phyloP scores from a whole-genome alignment of 306 rosid genomes.

The Erythrophleum fordii region DNA sequence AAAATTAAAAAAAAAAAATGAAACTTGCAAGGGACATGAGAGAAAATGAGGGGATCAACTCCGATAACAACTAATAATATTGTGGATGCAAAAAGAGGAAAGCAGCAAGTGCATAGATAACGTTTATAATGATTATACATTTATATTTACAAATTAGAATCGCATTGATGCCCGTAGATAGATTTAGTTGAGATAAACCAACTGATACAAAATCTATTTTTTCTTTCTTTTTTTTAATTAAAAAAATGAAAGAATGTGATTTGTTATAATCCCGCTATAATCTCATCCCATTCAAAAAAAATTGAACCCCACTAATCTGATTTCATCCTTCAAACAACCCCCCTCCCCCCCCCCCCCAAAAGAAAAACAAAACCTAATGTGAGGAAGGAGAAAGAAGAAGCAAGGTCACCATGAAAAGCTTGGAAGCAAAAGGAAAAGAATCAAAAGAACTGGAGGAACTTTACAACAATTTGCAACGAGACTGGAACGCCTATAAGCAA shows the following conservation, averaged over 20 bases:
- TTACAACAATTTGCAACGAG: conserved; percentile 41
- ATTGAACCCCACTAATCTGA: conserved; percentile 1
- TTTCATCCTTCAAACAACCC: not conserved
- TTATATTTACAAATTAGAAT: not conserved
- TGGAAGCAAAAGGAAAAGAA: conserved; percentile 14
- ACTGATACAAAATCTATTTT: not conserved
- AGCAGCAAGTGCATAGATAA: not conserved
- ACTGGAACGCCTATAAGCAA: conserved; percentile 52
- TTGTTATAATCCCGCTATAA: conserved; percentile 19
- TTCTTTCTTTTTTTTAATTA: not conserved
- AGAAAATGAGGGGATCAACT: too few species aligned
- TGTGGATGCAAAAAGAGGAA: not conserved
- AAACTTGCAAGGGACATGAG: too few species aligned
- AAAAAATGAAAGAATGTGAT: not conserved
- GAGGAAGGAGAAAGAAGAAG: not conserved
- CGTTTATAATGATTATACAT: not conserved
- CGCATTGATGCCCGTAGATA: not conserved
- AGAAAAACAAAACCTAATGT: not conserved
- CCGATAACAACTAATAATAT: too few species aligned
- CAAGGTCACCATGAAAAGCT: conserved; percentile 36
- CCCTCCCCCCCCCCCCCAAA: not conserved
- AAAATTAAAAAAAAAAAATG: too few species aligned
- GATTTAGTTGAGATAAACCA: not conserved
- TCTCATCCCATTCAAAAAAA: conserved; percentile 6
- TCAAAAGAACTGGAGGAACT: conserved; percentile 25